phyloP scores from a whole-genome alignment of 176 grass and related monocot genomes.

The Dendrocalamus sinicus region DNA sequence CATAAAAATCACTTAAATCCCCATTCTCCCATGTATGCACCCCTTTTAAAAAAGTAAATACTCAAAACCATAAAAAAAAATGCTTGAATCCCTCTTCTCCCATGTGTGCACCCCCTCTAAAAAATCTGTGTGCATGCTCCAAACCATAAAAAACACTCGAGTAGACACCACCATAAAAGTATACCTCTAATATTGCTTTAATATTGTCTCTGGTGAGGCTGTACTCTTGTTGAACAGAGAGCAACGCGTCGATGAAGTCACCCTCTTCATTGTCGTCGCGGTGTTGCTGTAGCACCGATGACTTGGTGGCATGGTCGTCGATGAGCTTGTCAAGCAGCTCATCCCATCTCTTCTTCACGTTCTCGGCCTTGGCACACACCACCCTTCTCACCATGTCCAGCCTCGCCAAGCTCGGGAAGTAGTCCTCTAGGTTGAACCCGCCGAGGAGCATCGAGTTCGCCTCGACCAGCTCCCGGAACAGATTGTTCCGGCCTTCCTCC shows the following conservation, averaged over 20 bases:
- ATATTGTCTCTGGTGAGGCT: background rate
- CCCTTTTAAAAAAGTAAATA: no score
- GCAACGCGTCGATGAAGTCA: background rate
- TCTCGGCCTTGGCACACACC: slow-evolving; percentile 28
- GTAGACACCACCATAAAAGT: no score
- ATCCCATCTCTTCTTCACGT: background rate
- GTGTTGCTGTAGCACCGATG: background rate
- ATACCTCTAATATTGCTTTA: background rate
- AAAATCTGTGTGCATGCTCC: no score
- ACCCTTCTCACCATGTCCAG: slow-evolving; percentile 18
- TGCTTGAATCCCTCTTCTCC: no score
- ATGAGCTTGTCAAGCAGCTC: background rate
- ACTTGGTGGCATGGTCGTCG: background rate
- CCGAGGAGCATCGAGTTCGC: slow-evolving; percentile 10
- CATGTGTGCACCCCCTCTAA: no score
- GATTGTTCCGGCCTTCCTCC: slow-evolving; percentile 7
- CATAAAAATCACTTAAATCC: no score
- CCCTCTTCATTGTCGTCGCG: background rate
- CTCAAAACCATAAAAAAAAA: no score
- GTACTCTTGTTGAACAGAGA: background rate
- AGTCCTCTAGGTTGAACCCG: slow-evolving; percentile 49
- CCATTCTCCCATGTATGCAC: no score
- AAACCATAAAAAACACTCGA: no score
- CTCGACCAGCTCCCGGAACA: slow-evolving; percentile 38
- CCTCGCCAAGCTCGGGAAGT: slow-evolving; percentile 36